Evolutionary conservation across 495 filamentous ascomycete genomes (phyloP).

Genomic region (Haplographium delicatum): DNA sequence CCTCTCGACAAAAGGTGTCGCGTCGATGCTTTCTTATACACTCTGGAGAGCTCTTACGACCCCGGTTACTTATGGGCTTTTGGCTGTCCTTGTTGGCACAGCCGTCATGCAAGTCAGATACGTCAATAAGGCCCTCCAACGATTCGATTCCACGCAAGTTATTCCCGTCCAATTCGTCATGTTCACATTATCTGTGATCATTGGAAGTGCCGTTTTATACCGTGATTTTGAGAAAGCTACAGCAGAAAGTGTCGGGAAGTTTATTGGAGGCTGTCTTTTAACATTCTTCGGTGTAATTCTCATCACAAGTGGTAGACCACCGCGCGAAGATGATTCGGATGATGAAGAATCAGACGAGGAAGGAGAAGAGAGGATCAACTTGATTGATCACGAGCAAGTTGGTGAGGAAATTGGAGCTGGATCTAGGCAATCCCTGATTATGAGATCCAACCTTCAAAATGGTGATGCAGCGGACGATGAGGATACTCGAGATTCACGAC

Average conservation of each 20-base stretch:
- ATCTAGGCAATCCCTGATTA: not conserved
- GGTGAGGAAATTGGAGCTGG: not conserved
- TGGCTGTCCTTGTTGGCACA: constrained; percentile 70
- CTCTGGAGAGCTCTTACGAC: constrained; percentile 84
- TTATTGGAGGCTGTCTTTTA: constrained; percentile 79
- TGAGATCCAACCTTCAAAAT: not conserved
- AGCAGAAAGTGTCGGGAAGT: constrained; percentile 65
- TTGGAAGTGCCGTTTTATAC: constrained; percentile 88
- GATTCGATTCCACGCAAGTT: constrained; percentile 94
- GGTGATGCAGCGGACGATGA: constrained; percentile 11
- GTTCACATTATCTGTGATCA: constrained; percentile 92
- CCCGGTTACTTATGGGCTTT: constrained; percentile 81
- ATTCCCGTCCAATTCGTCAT: constrained; percentile 96
- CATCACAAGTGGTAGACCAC: constrained; percentile 67
- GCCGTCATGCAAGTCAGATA: constrained; percentile 95
- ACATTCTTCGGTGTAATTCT: constrained; percentile 94
- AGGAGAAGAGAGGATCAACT: constrained; percentile 30
- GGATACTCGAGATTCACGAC: constrained; percentile 9
- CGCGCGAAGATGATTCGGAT: constrained; percentile 44
- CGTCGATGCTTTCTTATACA: constrained; percentile 85
- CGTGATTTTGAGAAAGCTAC: constrained; percentile 85
- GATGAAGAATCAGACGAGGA: constrained; percentile 44
- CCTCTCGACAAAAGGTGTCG: constrained; percentile 91
- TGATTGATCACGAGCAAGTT: constrained; percentile 28
- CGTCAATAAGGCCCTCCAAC: constrained; percentile 87